phyloP scores from a whole-genome alignment of 2,329 filamentous ascomycete genomes.

The Aaosphaeria arxii region DNA sequence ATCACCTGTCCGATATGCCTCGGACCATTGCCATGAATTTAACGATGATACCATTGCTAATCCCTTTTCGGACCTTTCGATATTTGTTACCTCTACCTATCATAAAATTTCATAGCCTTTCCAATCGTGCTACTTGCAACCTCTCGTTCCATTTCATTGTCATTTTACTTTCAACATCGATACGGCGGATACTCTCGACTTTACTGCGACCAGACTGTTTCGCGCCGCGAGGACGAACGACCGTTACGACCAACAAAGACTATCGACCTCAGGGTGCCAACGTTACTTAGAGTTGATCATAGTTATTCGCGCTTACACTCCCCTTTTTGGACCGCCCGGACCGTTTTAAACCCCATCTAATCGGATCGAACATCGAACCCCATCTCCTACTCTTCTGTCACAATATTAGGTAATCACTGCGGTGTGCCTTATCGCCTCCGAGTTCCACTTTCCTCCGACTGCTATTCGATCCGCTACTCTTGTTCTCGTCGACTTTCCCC shows the following conservation, averaged over 20 bases:
- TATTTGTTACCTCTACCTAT: background rate
- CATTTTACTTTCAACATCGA: background rate
- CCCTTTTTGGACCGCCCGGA: background rate
- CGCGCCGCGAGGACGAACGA: conserved; percentile 29
- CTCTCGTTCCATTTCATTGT: background rate
- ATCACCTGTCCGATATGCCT: conserved; percentile 24
- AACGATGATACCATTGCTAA: conserved; percentile 36
- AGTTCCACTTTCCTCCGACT: no score
- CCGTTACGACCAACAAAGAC: conserved; percentile 38
- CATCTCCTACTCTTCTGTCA: no score
- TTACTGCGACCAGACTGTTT: conserved; percentile 18
- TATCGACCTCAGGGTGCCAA: conserved; percentile 38
- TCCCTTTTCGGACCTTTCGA: conserved; percentile 22
- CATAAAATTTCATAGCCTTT: background rate
- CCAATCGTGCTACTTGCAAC: no score
- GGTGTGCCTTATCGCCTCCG: no score
- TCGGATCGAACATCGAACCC: background rate
- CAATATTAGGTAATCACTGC: no score
- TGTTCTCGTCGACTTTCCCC: no score
- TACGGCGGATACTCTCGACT: conserved; percentile 19
- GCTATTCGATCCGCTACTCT: no score
- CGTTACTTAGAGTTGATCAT: conserved; percentile 36
- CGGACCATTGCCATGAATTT: conserved; percentile 26
- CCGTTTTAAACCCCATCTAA: conserved; percentile 15
- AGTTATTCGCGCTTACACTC: conserved; percentile 21